Conservation (phyloP, 768 basidiomycete genomes). For the Xerocomellus intermedius region DNA sequence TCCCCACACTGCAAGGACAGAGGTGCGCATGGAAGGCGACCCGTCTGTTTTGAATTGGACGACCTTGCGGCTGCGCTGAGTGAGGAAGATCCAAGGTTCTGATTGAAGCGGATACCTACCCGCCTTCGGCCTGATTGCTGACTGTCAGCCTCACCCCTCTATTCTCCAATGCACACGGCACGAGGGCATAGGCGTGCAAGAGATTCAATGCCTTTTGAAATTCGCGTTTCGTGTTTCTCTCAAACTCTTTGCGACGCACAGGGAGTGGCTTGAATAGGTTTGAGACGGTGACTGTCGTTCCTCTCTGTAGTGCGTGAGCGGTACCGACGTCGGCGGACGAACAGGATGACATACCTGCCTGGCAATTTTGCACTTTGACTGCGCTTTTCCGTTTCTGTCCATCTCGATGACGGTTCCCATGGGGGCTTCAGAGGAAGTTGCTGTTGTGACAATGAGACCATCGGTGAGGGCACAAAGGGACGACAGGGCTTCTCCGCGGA, state of each 20-base stretch:
- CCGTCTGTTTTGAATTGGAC: conserved; percentile 76
- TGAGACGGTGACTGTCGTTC: conserved; percentile 76
- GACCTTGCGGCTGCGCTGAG: conserved; percentile 50
- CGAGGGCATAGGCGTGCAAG: conserved; percentile 85
- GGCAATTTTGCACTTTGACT: conserved; percentile 61
- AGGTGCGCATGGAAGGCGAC: conserved; percentile 53
- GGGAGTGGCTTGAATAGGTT: conserved; percentile 80
- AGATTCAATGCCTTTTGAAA: conserved; percentile 81
- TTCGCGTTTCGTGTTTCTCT: conserved; percentile 86
- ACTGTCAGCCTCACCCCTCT: conserved; percentile 72
- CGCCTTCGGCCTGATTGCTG: conserved; percentile 63
- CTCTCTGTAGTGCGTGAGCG: conserved; percentile 54
- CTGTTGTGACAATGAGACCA: conserved; percentile 66
- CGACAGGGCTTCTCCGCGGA: conserved; percentile 93
- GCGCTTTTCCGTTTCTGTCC: conserved; percentile 60
- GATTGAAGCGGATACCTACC: conserved; percentile 45
- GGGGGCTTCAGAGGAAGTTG: conserved; percentile 67
- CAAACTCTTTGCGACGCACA: conserved; percentile 89
- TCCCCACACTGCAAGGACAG: conserved; percentile 81
- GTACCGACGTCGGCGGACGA: neutral
- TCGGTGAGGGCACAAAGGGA: conserved; percentile 87
- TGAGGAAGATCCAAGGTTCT: conserved; percentile 1
- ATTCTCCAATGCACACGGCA: conserved; percentile 61
- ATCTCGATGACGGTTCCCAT: conserved; percentile 80
- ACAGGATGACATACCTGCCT: conserved; percentile 55